phyloP scores from a whole-genome alignment of 805 yeast species.

The Ascoidea tarda region DNA sequence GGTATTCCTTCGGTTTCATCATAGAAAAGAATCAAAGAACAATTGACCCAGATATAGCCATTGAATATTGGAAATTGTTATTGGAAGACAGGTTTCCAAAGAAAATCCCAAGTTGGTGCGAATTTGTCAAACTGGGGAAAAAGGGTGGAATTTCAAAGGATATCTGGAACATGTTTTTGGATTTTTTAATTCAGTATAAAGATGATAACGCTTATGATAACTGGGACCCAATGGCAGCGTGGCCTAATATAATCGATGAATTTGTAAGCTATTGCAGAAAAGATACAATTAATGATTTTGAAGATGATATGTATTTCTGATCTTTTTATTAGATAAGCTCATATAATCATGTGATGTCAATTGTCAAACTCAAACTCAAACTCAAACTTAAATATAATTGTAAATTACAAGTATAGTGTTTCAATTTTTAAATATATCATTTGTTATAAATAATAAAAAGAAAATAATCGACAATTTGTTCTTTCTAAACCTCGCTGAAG shows the following conservation, averaged over 20 bases:
- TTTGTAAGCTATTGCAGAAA: constrained; percentile 43
- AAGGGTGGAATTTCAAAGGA: constrained; percentile 49
- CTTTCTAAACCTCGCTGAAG: not conserved
- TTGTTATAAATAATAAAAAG: too few relatives aligned
- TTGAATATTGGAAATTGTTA: constrained; percentile 66
- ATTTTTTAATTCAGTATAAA: constrained; percentile 40
- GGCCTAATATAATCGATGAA: constrained; percentile 87
- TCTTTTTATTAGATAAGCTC: too few relatives aligned
- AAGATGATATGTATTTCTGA: too few relatives aligned
- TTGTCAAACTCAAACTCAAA: too few relatives aligned
- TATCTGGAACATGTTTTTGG: constrained; percentile 73
- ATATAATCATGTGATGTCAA: too few relatives aligned
- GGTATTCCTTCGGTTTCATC: constrained; percentile 54
- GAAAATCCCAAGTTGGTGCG: constrained; percentile 40
- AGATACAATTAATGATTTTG: too few relatives aligned
- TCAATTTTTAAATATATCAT: too few relatives aligned
- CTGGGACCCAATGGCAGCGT: constrained; percentile 74
- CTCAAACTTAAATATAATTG: too few relatives aligned
- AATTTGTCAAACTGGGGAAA: constrained; percentile 30
- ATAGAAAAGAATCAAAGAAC: constrained; percentile 46
- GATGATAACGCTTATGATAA: constrained; percentile 36
- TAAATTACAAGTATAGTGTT: too few relatives aligned
- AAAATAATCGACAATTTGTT: too few relatives aligned
- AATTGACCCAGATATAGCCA: constrained; percentile 39
- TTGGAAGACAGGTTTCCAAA: constrained; percentile 21